Evolutionary conservation across 768 basidiomycete genomes (phyloP).

Genomic region (Leccinum obscurum): DNA sequence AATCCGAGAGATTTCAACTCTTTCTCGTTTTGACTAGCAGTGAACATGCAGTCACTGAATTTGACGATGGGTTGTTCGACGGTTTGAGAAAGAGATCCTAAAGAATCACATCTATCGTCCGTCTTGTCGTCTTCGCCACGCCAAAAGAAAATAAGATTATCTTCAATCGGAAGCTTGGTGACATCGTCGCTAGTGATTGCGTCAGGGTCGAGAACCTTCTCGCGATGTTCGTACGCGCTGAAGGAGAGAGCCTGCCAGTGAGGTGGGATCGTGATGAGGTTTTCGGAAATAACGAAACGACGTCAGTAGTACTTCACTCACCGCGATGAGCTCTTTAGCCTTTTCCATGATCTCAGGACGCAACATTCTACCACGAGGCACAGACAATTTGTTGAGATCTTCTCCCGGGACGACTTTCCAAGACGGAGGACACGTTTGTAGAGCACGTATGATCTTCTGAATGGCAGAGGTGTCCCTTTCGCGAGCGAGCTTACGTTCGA

Average conservation of each 20-base stretch:
- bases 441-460: neutral
- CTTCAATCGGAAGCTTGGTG: neutral
- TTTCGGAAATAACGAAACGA: no score
- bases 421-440: neutral
- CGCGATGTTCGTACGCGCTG: neutral
- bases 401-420: neutral
- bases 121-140: neutral
- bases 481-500: neutral
- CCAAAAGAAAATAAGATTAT: neutral
- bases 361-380: neutral
- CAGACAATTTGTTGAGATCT: neutral
- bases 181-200: neutral
- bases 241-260: neutral
- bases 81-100: no score
- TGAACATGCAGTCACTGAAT: no score
- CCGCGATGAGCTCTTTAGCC: neutral
- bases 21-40: no score
- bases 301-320: neutral
- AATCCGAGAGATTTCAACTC: no score
- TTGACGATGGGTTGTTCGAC: no score
- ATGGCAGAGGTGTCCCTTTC: neutral
- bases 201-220: neutral
- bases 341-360: neutral
- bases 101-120: neutral
- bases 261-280: no score